These are phyloP conservation scores for Scytalidium sp. DNA, from an alignment of 2,329 filamentous ascomycete genomes.

Conservation along the genomic window DNA sequence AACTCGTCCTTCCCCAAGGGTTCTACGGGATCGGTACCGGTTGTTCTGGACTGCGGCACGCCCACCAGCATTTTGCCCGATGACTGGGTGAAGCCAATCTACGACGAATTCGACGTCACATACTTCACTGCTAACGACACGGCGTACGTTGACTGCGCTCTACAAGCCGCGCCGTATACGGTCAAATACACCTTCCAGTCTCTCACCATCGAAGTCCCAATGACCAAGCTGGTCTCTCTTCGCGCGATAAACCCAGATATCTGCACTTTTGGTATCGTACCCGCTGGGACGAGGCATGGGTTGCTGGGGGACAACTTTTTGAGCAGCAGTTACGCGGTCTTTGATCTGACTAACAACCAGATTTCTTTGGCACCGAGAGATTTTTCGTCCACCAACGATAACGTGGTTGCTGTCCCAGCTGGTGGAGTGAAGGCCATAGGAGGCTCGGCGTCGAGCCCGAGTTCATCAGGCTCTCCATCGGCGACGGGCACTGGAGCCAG, in stretches of 20 bases:
- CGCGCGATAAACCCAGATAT: conserved; percentile 3
- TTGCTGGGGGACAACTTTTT: conserved; percentile 57
- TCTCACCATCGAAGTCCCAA: conserved; percentile 43
- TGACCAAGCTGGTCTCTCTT: conserved; percentile 44
- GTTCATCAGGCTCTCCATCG: no score
- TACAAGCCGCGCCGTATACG: conserved; percentile 31
- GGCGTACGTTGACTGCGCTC: conserved; percentile 38
- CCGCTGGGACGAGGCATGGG: conserved; percentile 22
- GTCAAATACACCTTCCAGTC: conserved; percentile 49
- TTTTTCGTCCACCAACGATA: background rate
- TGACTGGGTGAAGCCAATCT: conserved; percentile 51
- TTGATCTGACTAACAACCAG: conserved; percentile 48
- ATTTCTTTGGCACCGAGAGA: conserved; percentile 39
- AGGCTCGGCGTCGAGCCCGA: background rate
- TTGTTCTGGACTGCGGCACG: conserved; percentile 71
- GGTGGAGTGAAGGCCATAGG: background rate
- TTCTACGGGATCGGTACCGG: conserved; percentile 35
- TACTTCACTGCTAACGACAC: conserved; percentile 35
- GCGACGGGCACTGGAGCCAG: no score
- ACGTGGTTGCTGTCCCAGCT: background rate
- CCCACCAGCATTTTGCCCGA: conserved; percentile 68
- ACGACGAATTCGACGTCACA: conserved; percentile 51
- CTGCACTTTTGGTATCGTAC: conserved; percentile 53
- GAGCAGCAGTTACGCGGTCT: conserved; percentile 56
- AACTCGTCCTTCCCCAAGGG: conserved; percentile 40